Evolutionary conservation across 495 filamentous ascomycete species (phyloP).

Genomic region (Penicillium cinerascens): DNA sequence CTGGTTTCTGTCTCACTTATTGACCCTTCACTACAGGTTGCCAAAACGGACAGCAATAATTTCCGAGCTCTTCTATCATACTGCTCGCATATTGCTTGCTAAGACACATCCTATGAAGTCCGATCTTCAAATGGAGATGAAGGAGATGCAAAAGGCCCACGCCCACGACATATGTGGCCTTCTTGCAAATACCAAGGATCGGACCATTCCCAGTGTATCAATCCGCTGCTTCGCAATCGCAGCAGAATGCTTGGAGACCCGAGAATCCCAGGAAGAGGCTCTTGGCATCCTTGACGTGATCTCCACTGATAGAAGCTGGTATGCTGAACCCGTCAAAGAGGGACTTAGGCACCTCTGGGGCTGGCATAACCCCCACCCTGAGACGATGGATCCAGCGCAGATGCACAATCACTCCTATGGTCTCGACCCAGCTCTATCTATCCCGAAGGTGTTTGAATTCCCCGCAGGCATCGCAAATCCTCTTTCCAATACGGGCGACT

Average conservation of each 20-base stretch:
- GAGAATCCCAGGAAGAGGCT: constrained; percentile 77
- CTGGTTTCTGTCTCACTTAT: not conserved
- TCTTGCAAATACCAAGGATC: constrained; percentile 75
- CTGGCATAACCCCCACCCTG: constrained; percentile 49
- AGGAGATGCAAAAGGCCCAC: constrained; percentile 62
- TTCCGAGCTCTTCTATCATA: constrained; percentile 89
- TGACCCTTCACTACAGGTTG: constrained; percentile 50
- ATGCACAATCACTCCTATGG: constrained; percentile 23
- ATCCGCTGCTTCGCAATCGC: constrained; percentile 76
- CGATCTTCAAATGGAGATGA: constrained; percentile 57
- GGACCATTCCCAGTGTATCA: constrained; percentile 71
- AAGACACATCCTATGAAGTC: constrained; percentile 70
- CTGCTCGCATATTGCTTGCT: constrained; percentile 72
- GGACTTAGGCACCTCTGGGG: constrained; percentile 76
- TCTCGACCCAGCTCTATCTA: constrained; percentile 19
- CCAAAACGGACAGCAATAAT: constrained; percentile 77
- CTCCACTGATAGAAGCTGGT: constrained; percentile 75
- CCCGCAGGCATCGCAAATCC: constrained; percentile 59
- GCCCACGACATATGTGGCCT: constrained; percentile 85
- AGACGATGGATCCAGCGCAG: constrained; percentile 21
- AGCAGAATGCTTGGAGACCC: constrained; percentile 65
- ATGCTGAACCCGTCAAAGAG: constrained; percentile 59
- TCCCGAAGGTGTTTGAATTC: constrained; percentile 26
- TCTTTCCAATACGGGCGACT: constrained; percentile 62
- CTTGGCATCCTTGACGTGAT: constrained; percentile 73